Evolutionary conservation across 2,329 filamentous ascomycete genomes (phyloP).

Genomic region (Stemphylium vesicarium): DNA sequence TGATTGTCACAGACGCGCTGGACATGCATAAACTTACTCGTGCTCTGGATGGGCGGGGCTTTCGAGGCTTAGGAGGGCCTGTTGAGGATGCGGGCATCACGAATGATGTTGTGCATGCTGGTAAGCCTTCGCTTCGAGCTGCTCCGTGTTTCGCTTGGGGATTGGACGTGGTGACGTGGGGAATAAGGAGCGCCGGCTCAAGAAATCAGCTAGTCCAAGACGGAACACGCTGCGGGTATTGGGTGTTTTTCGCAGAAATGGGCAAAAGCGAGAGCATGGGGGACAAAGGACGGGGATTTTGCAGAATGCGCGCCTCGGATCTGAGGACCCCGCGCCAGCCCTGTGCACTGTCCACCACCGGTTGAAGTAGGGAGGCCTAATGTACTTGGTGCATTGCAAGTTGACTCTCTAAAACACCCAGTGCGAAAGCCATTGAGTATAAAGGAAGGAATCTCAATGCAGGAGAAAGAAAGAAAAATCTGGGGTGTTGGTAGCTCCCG

Average conservation of each 20-base stretch:
- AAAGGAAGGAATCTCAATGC: neutral
- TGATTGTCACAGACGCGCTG: neutral
- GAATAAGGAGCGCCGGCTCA: constrained; percentile 13
- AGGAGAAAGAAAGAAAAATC: neutral
- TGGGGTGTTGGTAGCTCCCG: neutral
- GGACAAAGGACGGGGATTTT: neutral
- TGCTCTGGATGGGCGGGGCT: constrained; percentile 52
- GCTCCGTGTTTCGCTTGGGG: constrained; percentile 28
- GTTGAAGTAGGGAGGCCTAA: constrained; percentile 8
- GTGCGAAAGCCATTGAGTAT: neutral
- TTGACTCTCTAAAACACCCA: neutral
- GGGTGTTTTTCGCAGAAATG: neutral
- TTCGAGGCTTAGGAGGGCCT: constrained; percentile 40
- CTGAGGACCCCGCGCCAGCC: constrained; percentile 12
- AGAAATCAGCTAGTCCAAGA: constrained; percentile 6
- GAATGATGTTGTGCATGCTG: constrained; percentile 29
- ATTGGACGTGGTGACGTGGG: constrained; percentile 6
- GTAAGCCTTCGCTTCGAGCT: constrained; percentile 36
- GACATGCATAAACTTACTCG: constrained; percentile 19
- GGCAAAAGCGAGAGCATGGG: neutral
- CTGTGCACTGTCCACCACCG: constrained; percentile 8
- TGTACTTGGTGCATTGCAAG: neutral
- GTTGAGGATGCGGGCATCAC: constrained; percentile 37
- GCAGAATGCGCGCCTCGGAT: constrained; percentile 5
- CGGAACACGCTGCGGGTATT: constrained; percentile 4